A percentile compares a stretch with the other conserved stretches of the same genome.
Evolutionary conservation across 78 protist genomes (phyloP).

Genomic region (Dictyostelium capitatum): DNA sequence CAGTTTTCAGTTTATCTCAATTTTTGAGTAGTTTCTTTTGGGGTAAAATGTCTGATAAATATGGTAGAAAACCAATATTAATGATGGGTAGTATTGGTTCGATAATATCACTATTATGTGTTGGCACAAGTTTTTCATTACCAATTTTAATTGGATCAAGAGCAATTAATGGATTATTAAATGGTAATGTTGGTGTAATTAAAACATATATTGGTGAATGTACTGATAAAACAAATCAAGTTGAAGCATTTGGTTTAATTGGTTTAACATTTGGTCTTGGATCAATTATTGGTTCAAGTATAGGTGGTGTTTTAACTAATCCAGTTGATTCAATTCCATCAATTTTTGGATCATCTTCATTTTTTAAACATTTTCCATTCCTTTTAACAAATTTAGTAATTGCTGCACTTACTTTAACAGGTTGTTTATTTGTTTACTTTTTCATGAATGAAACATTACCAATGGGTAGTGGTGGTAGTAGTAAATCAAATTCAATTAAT

Average conservation of each 20-base stretch:
- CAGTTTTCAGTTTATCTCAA: conserved; percentile 46
- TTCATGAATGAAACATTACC: conserved; percentile 62
- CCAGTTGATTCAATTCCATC: conserved; percentile 21
- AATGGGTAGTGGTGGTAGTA: neutral
- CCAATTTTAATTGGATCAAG: conserved; percentile 38
- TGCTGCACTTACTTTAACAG: neutral
- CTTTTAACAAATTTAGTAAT: conserved; percentile 42
- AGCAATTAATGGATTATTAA: conserved; percentile 64
- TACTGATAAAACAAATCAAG: conserved; percentile 62
- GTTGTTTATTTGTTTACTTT: conserved; percentile 29
- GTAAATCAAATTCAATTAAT: too few species aligned
- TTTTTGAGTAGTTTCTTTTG: conserved; percentile 58
- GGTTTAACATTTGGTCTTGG: conserved; percentile 66
- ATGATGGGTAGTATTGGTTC: conserved; percentile 51
- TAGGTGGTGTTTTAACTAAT: conserved; percentile 48
- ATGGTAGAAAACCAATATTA: conserved; percentile 68
- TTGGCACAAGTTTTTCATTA: conserved; percentile 2
- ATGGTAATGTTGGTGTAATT: conserved; percentile 73
- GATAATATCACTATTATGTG: conserved; percentile 10
- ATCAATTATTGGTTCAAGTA: conserved; percentile 37
- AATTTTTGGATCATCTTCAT: conserved; percentile 5
- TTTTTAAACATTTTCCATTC: conserved; percentile 30
- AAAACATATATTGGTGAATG: conserved; percentile 74
- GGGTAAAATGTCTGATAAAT: conserved; percentile 66
- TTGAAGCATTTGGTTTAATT: conserved; percentile 77